Conservation (phyloP, 2,329 filamentous ascomycete species). For the Fusarium concolor region DNA sequence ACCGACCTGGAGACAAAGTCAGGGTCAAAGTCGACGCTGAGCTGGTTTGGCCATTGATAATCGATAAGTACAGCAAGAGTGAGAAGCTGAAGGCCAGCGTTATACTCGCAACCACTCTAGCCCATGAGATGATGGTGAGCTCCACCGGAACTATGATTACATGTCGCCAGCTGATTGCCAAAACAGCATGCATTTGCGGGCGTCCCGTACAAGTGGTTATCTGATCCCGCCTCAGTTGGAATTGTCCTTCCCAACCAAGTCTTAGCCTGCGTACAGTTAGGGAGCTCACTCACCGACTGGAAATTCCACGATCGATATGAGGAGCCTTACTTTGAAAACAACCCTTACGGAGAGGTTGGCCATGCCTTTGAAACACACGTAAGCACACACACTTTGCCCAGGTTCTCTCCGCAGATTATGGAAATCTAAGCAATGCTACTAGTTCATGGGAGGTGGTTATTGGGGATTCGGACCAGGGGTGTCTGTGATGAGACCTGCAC, state of each 20-base stretch:
- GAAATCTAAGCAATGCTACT: background rate
- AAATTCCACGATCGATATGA: background rate
- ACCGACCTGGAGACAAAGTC: background rate
- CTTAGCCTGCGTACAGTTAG: conserved; percentile 22
- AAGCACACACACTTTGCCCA: background rate
- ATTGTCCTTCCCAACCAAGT: conserved; percentile 13
- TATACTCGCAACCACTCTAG: conserved; percentile 37
- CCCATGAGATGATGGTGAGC: conserved; percentile 49
- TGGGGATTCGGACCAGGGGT: conserved; percentile 27
- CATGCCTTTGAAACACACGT: conserved; percentile 41
- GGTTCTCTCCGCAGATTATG: background rate
- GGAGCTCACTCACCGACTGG: conserved; percentile 4
- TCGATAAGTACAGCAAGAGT: conserved; percentile 35
- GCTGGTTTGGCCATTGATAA: conserved; percentile 44
- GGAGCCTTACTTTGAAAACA: conserved; percentile 45
- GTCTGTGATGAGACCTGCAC: conserved; percentile 3
- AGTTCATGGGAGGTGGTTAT: conserved; percentile 41
- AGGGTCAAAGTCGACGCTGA: conserved; percentile 32
- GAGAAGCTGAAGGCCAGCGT: conserved; percentile 45
- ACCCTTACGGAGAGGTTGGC: conserved; percentile 40
- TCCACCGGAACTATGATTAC: background rate
- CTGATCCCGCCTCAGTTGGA: conserved; percentile 27
- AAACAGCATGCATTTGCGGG: conserved; percentile 36
- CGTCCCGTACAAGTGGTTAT: conserved; percentile 30
- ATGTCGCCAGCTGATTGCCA: conserved; percentile 7